phyloP scores from a whole-genome alignment of 306 rosid species.

The Begonia loranthoides region DNA sequence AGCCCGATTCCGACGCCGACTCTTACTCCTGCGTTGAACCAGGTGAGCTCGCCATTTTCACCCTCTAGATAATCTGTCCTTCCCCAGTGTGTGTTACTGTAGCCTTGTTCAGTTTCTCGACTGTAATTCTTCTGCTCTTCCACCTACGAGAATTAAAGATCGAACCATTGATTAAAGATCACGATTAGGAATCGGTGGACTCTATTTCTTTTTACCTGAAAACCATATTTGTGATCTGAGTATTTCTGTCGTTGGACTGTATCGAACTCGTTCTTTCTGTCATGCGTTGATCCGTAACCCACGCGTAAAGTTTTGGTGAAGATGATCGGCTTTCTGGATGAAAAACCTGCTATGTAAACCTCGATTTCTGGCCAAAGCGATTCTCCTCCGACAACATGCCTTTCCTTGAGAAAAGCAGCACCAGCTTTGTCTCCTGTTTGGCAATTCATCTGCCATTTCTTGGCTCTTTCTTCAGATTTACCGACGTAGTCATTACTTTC shows the following conservation, averaged over 20 bases:
- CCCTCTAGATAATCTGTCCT: slow-evolving; percentile 24
- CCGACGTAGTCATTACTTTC: slow-evolving; percentile 35
- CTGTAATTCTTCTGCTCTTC: slow-evolving; percentile 26
- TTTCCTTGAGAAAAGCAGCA: slow-evolving; percentile 52
- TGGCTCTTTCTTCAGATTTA: slow-evolving; percentile 29
- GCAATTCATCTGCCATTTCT: slow-evolving; percentile 73
- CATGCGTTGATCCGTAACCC: slow-evolving; percentile 42
- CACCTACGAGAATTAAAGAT: slow-evolving; percentile 18
- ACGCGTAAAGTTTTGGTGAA: slow-evolving; percentile 67
- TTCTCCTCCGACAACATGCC: slow-evolving; percentile 29
- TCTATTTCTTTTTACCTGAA: slow-evolving; percentile 32
- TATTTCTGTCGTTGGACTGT: slow-evolving; percentile 45
- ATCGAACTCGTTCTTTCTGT: slow-evolving; percentile 42
- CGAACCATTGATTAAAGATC: not conserved
- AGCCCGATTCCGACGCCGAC: slow-evolving; percentile 67
- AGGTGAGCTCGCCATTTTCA: slow-evolving; percentile 56
- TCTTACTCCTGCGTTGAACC: slow-evolving; percentile 64
- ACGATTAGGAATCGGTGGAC: too few relatives aligned
- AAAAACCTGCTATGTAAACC: slow-evolving; percentile 85
- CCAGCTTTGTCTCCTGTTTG: slow-evolving; percentile 32
- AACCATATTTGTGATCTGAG: slow-evolving; percentile 27
- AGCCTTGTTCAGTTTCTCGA: slow-evolving; percentile 32
- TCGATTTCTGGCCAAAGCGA: slow-evolving; percentile 52
- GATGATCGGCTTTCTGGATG: slow-evolving; percentile 61
- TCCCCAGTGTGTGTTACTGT: slow-evolving; percentile 21